Base-by-base conservation (phyloP, 2,329 filamentous ascomycete genomes). In the Aspergillus tamarii region DNA sequence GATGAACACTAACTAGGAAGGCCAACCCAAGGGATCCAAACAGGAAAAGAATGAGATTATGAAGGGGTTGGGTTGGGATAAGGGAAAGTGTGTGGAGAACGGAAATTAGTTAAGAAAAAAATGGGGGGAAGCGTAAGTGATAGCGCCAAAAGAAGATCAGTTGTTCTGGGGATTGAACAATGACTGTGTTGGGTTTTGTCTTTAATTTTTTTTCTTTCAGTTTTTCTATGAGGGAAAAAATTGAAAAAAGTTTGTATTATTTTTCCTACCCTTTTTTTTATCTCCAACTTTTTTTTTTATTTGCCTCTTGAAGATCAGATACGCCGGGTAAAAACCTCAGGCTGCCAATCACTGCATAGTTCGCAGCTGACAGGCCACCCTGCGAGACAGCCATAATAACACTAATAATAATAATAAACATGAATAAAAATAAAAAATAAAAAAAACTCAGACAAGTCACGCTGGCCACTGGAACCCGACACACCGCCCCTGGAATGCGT, bases 21-120 rank as follows among this genome's bases (percentile, higher is more conserved):
- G 64, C 59, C 48, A 21, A 46, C 26, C 46, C 30, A 32, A 63
- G 43, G 57, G 39, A 48, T 43, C 41, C 34, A 36, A 39, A 54
- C 16, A 55, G 46, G 56, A 48, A 58, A 61, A 52, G 54, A 64
- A 41, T 16, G 61, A 60, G 60, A 62, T 57, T 64, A 62, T 63
- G 67, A 69, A 70, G 67, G 67, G 69, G 67, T 60, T 67, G 66
- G 64, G 59, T 48, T 59, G 45, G 48, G 59, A 56, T 45, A 59
- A 67, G 66, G 55, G 64, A 56, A 63, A 63, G 59, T 63, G 65
- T 68, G 67, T 67, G 64, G 64, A 73, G 66, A 69, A 66, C 61
- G 56, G 45, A 66, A 62, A 66, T 61, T 61, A 66, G 60, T 57
- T 53, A 61, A 64, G 43, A 64, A 64, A 52, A 65, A 64, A 65